Conservation (phyloP, 805 yeast genomes). For the Priceomyces melissophilus region DNA sequence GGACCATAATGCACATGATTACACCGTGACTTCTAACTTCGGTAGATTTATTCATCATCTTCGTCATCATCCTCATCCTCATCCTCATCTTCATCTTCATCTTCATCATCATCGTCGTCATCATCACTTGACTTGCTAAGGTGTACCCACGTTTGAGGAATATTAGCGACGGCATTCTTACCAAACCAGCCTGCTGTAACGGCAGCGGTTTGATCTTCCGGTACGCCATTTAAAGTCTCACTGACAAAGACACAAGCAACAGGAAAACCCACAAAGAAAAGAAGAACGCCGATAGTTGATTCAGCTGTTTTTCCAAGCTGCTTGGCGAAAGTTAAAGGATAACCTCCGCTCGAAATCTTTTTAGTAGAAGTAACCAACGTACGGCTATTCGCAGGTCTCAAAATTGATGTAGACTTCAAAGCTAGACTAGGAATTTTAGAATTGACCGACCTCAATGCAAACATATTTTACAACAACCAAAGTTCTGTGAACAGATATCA, state of each 20-base stretch:
- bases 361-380: constrained; percentile 1
- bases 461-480: not conserved
- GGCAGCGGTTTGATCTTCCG: constrained; percentile 9
- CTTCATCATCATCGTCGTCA: constrained; percentile 5
- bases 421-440: constrained; percentile 1
- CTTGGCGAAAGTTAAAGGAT: constrained; percentile 2
- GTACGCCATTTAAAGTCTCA: constrained; percentile 9
- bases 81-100: constrained; percentile 3
- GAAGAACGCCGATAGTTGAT: constrained; percentile 5
- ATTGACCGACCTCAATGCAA: constrained; percentile 2
- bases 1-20: too few species aligned
- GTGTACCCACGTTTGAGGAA: constrained; percentile 11
- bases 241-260: constrained; percentile 5
- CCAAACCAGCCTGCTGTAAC: constrained; percentile 6
- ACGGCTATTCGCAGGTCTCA: not conserved
- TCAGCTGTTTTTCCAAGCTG: constrained; percentile 9
- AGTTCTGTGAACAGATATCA: too few species aligned
- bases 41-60: too few species aligned
- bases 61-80: constrained; percentile 2
- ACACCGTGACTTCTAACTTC: too few species aligned
- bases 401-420: not conserved
- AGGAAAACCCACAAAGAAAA: constrained; percentile 12
- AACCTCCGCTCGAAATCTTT: constrained; percentile 11
- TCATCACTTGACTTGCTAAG: constrained; percentile 6
- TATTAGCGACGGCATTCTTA: constrained; percentile 8